Base-by-base conservation (phyloP, 2,329 filamentous ascomycete species). In the Pseudogymnoascus sp. region DNA sequence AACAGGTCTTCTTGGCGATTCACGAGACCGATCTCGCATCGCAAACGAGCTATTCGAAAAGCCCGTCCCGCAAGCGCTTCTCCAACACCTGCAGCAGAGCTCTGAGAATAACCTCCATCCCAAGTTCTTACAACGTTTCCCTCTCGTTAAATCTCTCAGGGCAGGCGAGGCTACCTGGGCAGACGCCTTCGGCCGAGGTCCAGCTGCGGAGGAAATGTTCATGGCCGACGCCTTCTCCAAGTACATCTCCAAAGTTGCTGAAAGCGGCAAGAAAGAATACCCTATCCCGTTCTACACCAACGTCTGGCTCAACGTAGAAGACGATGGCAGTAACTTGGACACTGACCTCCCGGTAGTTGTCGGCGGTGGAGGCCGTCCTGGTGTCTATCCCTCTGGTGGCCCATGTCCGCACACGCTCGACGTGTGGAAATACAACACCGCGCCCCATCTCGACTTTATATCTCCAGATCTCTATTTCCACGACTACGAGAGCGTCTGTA, bases 381-480 rank as follows among this genome's bases (percentile, higher is more conserved):
- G 76, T 11, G 64, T 71, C 9, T 78, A 77, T 60, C 75, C 75
- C 7, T 75, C 74, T 0, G 75, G 75, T 2, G 75, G 75, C 0
- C 69, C 72, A 2, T 71, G 71, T 3, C 70, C 72, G 0, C 70
- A 75, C 28, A 69, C 73, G 1, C 43, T 76, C n/a, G 75, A 76
- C 37, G 70, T 76, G 16, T 81, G 78, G 77, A 68, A 74, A 9
- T 31, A 31, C 8, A 67, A 70, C 45, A 75, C 76, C 61, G 74
- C 78, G 0, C 76, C 75, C 0, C 65, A 72, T 1, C 74, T 81
- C 5, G 78, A 80, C 61, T 76, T 82, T 16, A 71, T 81, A 14
- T 73, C 76, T 0, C 80, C 80, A 0, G 80, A 82, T 33, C 37
- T 82, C 3, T 81, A 82, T 64, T 75, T 81, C 16, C 77, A 80